Percentiles rank a stretch among this genome's conserved stretches.
phyloP scores from a whole-genome alignment of 495 filamentous ascomycete species.

The Bacidia rubella region DNA sequence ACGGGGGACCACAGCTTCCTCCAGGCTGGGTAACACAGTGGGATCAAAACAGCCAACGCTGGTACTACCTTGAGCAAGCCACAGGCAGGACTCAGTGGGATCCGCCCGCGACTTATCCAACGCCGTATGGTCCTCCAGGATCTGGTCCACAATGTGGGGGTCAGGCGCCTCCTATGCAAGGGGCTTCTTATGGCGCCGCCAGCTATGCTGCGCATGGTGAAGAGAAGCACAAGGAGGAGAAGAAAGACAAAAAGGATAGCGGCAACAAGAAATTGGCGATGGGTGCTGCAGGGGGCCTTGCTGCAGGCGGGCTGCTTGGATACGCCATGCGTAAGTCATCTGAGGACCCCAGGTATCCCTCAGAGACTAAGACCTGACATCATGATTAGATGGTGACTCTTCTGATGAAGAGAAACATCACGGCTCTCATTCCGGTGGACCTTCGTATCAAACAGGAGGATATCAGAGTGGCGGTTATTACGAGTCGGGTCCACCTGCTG shows the following conservation, averaged over 20 bases:
- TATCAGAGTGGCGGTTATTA: not conserved
- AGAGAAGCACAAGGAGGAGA: conserved; percentile 22
- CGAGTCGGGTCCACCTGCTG: not conserved
- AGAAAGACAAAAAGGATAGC: conserved; percentile 30
- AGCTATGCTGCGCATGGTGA: conserved; percentile 17
- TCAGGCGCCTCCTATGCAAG: conserved; percentile 8
- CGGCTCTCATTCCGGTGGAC: not conserved
- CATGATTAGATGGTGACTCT: not conserved
- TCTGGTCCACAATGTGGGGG: conserved; percentile 10
- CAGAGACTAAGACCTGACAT: not conserved
- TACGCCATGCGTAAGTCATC: conserved; percentile 36
- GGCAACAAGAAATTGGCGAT: conserved; percentile 31
- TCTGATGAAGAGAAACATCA: not conserved
- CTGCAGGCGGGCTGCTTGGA: conserved; percentile 41
- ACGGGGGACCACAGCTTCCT: conserved; percentile 33
- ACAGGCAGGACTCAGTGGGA: conserved; percentile 51
- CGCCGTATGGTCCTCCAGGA: conserved; percentile 16
- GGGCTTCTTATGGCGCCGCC: conserved; percentile 11
- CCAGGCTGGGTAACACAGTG: conserved; percentile 46
- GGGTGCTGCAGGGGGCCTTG: conserved; percentile 41
- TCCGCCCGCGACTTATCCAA: conserved; percentile 22
- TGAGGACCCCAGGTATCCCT: not conserved
- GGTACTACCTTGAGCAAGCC: conserved; percentile 45
- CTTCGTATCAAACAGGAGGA: not conserved
- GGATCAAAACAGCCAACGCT: conserved; percentile 43